Percentiles rank a stretch among this genome's conserved stretches.
These are phyloP conservation scores for Esteya vermicola DNA, from an alignment of 2,329 filamentous ascomycete species.

Conservation along the genomic window DNA sequence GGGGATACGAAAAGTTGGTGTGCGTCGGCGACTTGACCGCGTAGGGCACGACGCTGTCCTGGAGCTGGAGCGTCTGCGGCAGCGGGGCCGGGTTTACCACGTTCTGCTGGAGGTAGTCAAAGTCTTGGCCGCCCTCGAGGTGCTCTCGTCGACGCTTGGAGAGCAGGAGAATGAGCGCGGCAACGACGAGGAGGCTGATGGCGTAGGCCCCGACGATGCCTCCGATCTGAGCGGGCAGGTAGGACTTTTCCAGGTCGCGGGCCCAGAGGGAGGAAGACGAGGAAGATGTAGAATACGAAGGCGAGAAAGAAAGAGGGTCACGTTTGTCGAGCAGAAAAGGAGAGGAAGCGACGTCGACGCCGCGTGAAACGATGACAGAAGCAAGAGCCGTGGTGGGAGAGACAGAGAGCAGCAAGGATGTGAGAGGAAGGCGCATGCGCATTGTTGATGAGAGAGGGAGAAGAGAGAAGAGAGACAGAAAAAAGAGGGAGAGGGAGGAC, in stretches of 20 bases:
- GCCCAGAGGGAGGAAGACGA: not conserved
- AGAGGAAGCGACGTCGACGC: conserved; percentile 13
- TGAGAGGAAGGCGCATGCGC: conserved; percentile 11
- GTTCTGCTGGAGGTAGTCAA: conserved; percentile 18
- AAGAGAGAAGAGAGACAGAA: not conserved
- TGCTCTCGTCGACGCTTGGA: conserved; percentile 39
- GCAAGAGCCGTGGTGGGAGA: conserved; percentile 12
- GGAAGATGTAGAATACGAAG: no score
- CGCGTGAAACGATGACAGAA: conserved; percentile 15
- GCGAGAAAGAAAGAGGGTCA: conserved; percentile 23
- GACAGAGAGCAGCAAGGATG: conserved; percentile 11
- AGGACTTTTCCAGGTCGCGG: conserved; percentile 42
- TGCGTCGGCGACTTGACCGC: conserved; percentile 19
- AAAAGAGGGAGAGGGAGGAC: not conserved
- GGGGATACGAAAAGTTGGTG: conserved; percentile 36
- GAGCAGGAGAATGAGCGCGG: conserved; percentile 48
- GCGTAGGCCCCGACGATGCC: conserved; percentile 77
- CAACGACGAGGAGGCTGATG: conserved; percentile 59
- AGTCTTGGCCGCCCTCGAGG: conserved; percentile 37
- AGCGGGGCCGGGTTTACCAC: not conserved
- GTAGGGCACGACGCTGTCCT: conserved; percentile 12
- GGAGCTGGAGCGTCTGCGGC: conserved; percentile 14
- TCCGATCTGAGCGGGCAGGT: conserved; percentile 69
- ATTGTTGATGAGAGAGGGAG: conserved; percentile 21
- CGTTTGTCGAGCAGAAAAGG: conserved; percentile 13